These are phyloP conservation scores for Pichia sp. DNA, from an alignment of 1,139 yeast genomes.

Conservation along the genomic window DNA sequence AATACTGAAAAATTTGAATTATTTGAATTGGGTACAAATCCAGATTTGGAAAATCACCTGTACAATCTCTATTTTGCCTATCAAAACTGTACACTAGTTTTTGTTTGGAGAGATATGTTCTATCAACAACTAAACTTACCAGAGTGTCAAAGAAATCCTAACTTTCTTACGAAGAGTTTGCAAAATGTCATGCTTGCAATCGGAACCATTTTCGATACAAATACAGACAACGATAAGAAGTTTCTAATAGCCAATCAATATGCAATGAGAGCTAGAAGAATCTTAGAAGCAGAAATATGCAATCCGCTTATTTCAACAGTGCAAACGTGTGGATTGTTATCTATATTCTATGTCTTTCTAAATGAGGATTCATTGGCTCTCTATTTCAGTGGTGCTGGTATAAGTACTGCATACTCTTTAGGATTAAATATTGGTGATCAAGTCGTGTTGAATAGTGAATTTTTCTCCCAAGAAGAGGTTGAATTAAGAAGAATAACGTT, in stretches of 20 bases:
- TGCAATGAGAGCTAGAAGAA: neutral
- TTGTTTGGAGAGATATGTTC: neutral
- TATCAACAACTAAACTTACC: neutral
- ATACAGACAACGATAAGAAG: neutral
- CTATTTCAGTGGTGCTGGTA: neutral
- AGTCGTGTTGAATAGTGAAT: neutral
- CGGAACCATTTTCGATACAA: neutral
- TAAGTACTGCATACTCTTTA: neutral
- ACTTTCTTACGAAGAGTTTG: neutral
- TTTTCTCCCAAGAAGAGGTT: neutral
- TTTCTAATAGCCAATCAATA: neutral
- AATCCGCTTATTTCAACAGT: neutral
- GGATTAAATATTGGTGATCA: neutral
- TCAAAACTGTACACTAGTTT: neutral
- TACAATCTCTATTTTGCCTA: neutral
- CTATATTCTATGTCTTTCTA: neutral
- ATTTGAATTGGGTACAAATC: neutral
- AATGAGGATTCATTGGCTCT: neutral
- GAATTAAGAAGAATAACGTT: neutral
- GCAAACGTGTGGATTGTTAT: neutral
- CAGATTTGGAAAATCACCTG: neutral
- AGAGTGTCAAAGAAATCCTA: neutral
- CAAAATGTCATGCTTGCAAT: neutral
- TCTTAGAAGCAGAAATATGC: neutral
- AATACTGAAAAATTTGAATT: neutral